Evolutionary conservation across 2,329 filamentous ascomycete genomes (phyloP).

Genomic region (Dactylellina sp.): DNA sequence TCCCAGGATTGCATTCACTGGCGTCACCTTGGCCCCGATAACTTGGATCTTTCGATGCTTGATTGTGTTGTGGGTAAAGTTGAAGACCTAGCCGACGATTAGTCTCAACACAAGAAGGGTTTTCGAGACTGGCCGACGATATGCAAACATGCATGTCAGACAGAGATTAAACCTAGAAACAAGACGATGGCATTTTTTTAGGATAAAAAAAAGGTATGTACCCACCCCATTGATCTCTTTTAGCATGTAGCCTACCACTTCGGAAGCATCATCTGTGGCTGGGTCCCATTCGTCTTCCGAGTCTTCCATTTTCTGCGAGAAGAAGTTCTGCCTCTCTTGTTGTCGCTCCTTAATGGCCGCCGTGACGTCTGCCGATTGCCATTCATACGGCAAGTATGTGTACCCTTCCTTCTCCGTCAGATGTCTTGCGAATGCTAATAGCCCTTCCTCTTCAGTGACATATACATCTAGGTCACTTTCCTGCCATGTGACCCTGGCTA

Average conservation of each 20-base stretch:
- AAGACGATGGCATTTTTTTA: too few species aligned
- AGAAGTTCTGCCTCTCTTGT: not conserved
- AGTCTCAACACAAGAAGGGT: too few species aligned
- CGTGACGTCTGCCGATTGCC: constrained; percentile 19
- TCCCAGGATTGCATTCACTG: constrained; percentile 28
- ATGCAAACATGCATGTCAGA: too few species aligned
- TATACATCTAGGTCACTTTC: constrained; percentile 51
- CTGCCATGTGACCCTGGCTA: constrained; percentile 39
- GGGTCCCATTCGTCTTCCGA: not conserved
- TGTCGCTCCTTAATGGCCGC: not conserved
- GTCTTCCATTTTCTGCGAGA: not conserved
- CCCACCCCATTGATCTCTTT: constrained; percentile 28
- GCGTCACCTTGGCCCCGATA: constrained; percentile 11
- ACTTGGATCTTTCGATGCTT: constrained; percentile 34
- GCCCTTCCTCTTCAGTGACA: constrained; percentile 6
- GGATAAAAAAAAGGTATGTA: too few species aligned
- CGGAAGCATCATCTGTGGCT: not conserved
- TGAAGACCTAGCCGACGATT: constrained; percentile 53
- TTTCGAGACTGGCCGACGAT: too few species aligned
- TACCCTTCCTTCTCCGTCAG: constrained; percentile 34
- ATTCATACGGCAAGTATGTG: constrained; percentile 28
- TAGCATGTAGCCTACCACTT: constrained; percentile 5
- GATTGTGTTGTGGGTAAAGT: constrained; percentile 19
- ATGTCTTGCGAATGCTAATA: constrained; percentile 24
- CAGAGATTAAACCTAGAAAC: too few species aligned